Percentiles rank a stretch among this genome's conserved stretches.
phyloP scores from a whole-genome alignment of 2,329 filamentous ascomycete genomes.

The Septoria linicola region DNA sequence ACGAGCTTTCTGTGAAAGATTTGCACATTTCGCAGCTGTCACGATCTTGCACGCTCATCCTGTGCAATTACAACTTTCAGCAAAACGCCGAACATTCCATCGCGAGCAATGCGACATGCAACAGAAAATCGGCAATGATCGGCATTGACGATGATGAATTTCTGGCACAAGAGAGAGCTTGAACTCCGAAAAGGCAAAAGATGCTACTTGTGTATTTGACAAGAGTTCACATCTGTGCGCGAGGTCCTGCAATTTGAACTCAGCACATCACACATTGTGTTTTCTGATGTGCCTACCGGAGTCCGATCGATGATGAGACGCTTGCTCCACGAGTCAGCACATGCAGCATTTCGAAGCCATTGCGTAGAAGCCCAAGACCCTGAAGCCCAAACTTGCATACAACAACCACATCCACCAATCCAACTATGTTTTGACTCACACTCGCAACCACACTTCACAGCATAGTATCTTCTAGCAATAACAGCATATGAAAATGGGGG shows the following conservation, averaged over 20 bases:
- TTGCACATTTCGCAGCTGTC: not conserved
- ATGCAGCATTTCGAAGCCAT: constrained; percentile 13
- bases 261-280: too few relatives aligned
- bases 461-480: not conserved
- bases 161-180: too few relatives aligned
- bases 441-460: not conserved
- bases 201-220: not conserved
- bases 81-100: not conserved
- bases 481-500: constrained; percentile 11
- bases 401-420: constrained; percentile 15
- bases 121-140: too few relatives aligned
- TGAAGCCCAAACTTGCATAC: constrained; percentile 13
- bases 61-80: not conserved
- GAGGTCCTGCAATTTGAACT: not conserved
- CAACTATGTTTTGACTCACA: not conserved
- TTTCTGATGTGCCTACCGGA: not conserved
- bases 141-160: too few relatives aligned
- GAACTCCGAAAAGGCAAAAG: not conserved
- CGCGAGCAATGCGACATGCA: too few relatives aligned
- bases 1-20: too few relatives aligned
- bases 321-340: constrained; percentile 13
- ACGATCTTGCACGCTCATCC: not conserved
- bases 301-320: constrained; percentile 17
- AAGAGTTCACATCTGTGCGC: not conserved
- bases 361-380: constrained; percentile 10